Base-by-base conservation (phyloP, 352 stramenopile species). In the Pythium coloratum region DNA sequence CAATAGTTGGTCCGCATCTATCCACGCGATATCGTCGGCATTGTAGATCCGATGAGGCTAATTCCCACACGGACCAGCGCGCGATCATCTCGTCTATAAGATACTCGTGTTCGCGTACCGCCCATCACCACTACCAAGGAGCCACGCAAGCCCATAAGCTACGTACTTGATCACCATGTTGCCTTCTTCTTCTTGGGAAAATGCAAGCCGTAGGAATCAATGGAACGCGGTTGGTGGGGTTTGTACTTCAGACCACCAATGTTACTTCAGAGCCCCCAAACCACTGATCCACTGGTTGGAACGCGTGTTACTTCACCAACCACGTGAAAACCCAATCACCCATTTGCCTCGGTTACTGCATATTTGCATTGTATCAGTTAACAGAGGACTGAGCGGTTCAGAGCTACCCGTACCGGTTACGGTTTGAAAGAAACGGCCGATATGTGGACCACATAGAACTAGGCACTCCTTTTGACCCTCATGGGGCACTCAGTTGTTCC, bases 121-220 rank as follows among this genome's bases (percentile, higher is more conserved):
- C 13, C 33, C n/a, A 57, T 10, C 38, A n/a, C 38, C 54, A 28
- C 50, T 33, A 30, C 62, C 57, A 44, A 18, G 13, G 28, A 16
- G 18, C 54, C 2, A 59, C 28, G 7, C 14, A 60, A 38, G 32
- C 18, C 13, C 42, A 54, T 58, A 44, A 47, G 30, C 44, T 64
- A 92, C 86, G 76, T 94, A 94, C 86, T 94, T 94, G 81, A 94
- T 94, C 82, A 94, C 86, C 86, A 94, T 92, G 84, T 90, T 90
- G 81, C 82, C 84, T 88, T 55, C 80, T 84, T 90, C 81, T 91
- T 91, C 82, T 93, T 86, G 81, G 84, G 84, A 92, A 84, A 91
- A 86, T 91, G 87, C 88, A 90, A 88, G 81, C 81, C 79, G 88
- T 90, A 84, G 89, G 76, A 90, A 74, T 78, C 71, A 72, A 55